Evolutionary conservation across 169 alveolate genomes (phyloP).

Genomic region (Plasmodium berghei): DNA sequence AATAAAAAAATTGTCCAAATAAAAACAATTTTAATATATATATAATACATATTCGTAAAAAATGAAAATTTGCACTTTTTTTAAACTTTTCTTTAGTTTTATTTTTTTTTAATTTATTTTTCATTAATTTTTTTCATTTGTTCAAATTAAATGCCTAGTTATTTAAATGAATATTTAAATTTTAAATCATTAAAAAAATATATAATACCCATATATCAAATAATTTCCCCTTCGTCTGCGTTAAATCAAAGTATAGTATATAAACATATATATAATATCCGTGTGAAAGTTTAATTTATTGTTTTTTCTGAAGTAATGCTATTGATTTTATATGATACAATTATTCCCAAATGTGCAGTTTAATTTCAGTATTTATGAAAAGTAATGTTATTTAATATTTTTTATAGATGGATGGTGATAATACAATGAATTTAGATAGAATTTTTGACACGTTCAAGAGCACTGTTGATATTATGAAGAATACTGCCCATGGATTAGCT

Average conservation of each 20-base stretch:
- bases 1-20: too few relatives aligned
- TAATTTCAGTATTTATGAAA: background rate
- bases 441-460: constrained; percentile 32
- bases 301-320: background rate
- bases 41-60: too few relatives aligned
- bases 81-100: too few relatives aligned
- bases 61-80: too few relatives aligned
- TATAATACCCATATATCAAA: background rate
- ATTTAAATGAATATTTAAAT: background rate
- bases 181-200: background rate
- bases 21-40: too few relatives aligned
- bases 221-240: too few relatives aligned
- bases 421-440: constrained; percentile 30
- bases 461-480: constrained; percentile 63
- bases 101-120: background rate
- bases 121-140: constrained; percentile 6
- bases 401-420: constrained; percentile 46
- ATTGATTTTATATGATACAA: background rate
- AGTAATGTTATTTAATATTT: background rate
- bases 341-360: background rate
- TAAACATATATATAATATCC: too few relatives aligned
- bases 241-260: too few relatives aligned
- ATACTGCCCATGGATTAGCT: constrained; percentile 32
- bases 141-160: background rate
- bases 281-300: background rate